Conservation (phyloP, 208 protist species). For the Trypanosoma theileri region DNA sequence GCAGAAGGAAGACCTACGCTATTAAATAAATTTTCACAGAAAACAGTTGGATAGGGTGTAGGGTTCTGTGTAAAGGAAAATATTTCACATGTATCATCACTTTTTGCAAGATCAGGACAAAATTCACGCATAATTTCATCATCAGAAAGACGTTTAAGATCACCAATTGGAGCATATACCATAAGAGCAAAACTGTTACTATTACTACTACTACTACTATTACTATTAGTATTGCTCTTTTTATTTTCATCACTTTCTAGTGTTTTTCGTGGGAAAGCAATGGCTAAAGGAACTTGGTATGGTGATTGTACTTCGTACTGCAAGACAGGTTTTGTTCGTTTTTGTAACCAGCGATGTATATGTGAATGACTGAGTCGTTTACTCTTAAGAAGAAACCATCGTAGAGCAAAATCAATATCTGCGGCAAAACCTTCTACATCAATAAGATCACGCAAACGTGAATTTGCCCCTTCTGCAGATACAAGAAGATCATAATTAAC, state of each 20-base stretch:
- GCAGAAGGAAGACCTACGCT: conserved; percentile 81
- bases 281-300: conserved; percentile 53
- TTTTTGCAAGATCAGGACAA: conserved; percentile 28
- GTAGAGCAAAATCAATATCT: conserved; percentile 67
- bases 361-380: conserved; percentile 49
- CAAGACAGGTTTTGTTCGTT: conserved; percentile 33
- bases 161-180: conserved; percentile 67
- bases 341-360: conserved; percentile 86
- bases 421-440: conserved; percentile 85
- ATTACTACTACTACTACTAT: background rate
- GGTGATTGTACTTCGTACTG: conserved; percentile 57
- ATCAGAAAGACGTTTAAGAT: conserved; percentile 52
- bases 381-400: conserved; percentile 67
- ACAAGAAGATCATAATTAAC: conserved; percentile 87
- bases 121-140: conserved; percentile 38
- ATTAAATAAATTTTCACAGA: conserved; percentile 88
- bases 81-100: conserved; percentile 10
- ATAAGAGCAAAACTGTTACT: conserved; percentile 74
- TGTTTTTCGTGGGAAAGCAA: conserved; percentile 73
- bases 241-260: conserved; percentile 19
- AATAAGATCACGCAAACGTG: conserved; percentile 71
- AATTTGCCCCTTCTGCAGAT: conserved; percentile 77
- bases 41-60: conserved; percentile 68
- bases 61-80: conserved; percentile 9
- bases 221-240: background rate